Evolutionary conservation across 2,329 filamentous ascomycete species (phyloP), one percentile per base, ranked within the genome.

Genomic region (Fusarium mexicanum): DNA sequence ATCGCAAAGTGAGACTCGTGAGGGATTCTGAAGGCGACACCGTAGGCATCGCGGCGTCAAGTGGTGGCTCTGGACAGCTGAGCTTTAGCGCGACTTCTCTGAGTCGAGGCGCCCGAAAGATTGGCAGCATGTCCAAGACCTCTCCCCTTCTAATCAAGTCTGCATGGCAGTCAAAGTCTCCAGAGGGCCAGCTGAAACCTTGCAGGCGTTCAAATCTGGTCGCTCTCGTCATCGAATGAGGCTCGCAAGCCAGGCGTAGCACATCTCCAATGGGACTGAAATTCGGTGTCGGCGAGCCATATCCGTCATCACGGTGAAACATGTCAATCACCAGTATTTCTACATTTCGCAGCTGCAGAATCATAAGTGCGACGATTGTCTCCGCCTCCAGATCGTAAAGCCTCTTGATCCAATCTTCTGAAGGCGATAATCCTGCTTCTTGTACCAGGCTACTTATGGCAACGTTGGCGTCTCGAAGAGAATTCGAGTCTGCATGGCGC

Each of bases 381-480:
- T 47, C 44, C 0, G 10, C 24, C 0, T 47, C 24, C 26, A 47
- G 18, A 1, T 4, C 44, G 20, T 22, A 22, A 22, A 47, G 24
- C 24, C 18, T 29, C 18, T 11, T 29, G 26, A 47, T 7, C 18
- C 44, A 47, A 16, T 47, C 18, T 29, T 47, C 3, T 0, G 44
- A 29, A 29, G 1, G 8, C 44, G 44, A 3, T 5, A 47, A 8
- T 22, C 6, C 18, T 0, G 44, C 2, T 47, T 47, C 44, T 2
- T 29, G 24, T 22, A 47, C 14, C 18, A 47, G 13, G 18, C 13
- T 22, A 5, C 44, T 22, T 5, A 47, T 10, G 6, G 13, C 13
- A 16, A 22, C 24, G 7, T 22, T 3, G 8, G 24, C 44, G 18
- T 22, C 44, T 22, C 44, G 8, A 29, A 29, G 44, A 29, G 24